Base-by-base conservation (phyloP, 192 early-diverging fungal species). In the Fimicolochytrium jonesii region DNA sequence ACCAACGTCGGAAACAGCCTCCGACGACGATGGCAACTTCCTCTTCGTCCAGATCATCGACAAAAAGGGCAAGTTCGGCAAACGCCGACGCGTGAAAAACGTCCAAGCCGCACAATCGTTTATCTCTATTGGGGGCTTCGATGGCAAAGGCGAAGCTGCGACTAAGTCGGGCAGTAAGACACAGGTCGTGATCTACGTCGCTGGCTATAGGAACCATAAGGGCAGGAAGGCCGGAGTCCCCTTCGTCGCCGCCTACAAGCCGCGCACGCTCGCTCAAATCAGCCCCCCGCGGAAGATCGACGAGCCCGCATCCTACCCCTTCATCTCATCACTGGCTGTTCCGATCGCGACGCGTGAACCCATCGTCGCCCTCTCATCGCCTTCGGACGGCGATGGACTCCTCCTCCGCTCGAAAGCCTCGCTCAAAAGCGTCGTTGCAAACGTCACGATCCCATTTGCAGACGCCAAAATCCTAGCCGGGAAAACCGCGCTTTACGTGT, bases 181-280 rank as follows among this genome's bases (percentile, higher is more conserved):
- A n/a, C n/a, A n/a, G n/a, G n/a, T n/a, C n/a, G n/a, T n/a, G n/a
- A 0, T 50, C 17, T 50, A 50, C 23, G 25, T 50, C 26, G 48
- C 48, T 13, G 48, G 48, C 48, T 50, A 50, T 26, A 13, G 25
- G 13, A 23, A 50, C 48, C 18, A 50, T 23, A 23, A 13, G n/a
- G 0, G n/a, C 13, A 13, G 13, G 13, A 17, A 23, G n/a, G 48
- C 48, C 23, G 48, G 17, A 13, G 17, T 11, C 26, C 48, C 48
- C 17, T 50, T 50, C 23, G 18, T 50, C 18, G 48, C 48, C n/a
- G n/a, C 48, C 18, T 50, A 50, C 48, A 50, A 50, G 23, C 17
- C 23, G 13, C 48, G 17, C 0, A 18, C 48, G 26, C 23, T 50
- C 11, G 48, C 13, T 23, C 23, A 18, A 23, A 1, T 50, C n/a